Percentiles rank a stretch among this genome's conserved stretches.
Evolutionary conservation across 2,329 filamentous ascomycete genomes (phyloP).

Genomic region (Cladosporium sp.): DNA sequence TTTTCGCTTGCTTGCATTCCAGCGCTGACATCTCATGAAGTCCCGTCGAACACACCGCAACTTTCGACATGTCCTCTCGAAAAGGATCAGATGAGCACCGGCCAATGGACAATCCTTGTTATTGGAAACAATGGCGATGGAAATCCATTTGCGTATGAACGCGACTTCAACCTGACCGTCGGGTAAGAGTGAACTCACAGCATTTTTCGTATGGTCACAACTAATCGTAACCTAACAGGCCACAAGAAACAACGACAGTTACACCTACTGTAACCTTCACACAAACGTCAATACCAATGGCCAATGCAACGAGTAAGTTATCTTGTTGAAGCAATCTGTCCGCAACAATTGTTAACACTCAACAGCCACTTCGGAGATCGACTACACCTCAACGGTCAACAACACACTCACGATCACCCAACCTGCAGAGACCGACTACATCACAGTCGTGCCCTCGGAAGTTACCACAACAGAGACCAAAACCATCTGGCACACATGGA

Average conservation of each 20-base stretch:
- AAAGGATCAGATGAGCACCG: constrained; percentile 19
- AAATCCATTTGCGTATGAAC: constrained; percentile 18
- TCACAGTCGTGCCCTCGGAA: constrained; percentile 11
- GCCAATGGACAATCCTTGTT: constrained; percentile 16
- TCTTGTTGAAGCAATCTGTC: neutral
- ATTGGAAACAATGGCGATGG: constrained; percentile 20
- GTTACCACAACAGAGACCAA: constrained; percentile 16
- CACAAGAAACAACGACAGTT: constrained; percentile 15
- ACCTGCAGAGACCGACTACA: constrained; percentile 10
- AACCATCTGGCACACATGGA: constrained; percentile 34
- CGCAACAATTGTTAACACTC: neutral
- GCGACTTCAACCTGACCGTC: constrained; percentile 15
- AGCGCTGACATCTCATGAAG: neutral
- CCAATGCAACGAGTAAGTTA: constrained; percentile 3
- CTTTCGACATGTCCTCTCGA: constrained; percentile 19
- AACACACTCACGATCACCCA: constrained; percentile 13
- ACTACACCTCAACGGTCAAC: constrained; percentile 16
- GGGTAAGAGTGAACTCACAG: neutral
- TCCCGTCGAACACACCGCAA: constrained; percentile 12
- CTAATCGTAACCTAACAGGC: neutral
- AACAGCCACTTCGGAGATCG: constrained; percentile 9
- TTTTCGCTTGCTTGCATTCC: neutral
- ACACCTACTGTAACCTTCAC: constrained; percentile 19
- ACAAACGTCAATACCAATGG: constrained; percentile 14
- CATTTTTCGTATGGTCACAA: neutral